These are phyloP conservation scores for Nectriaceae sp. DNA, from an alignment of 2,329 filamentous ascomycete species.

Conservation along the genomic window DNA sequence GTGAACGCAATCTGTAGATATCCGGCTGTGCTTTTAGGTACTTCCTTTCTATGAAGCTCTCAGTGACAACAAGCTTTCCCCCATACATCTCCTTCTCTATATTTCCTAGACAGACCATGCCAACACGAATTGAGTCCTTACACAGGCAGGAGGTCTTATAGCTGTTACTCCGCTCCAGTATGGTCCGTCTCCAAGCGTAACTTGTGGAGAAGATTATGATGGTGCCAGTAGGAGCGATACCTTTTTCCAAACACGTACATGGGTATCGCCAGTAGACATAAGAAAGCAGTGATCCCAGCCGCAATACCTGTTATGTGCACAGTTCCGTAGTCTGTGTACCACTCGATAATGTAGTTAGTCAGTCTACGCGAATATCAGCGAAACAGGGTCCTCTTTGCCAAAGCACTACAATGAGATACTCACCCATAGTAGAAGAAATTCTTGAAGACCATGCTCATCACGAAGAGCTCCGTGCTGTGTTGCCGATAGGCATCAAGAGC, in stretches of 20 bases:
- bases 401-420: not conserved
- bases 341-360: slow-evolving; percentile 4
- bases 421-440: slow-evolving; percentile 8
- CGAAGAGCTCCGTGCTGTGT: slow-evolving; percentile 10
- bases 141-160: too few relatives aligned
- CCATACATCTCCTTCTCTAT: too few relatives aligned
- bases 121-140: too few relatives aligned
- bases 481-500: slow-evolving; percentile 8
- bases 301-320: slow-evolving; percentile 1
- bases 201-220: not conserved
- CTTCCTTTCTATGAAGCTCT: too few relatives aligned
- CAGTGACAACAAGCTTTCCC: too few relatives aligned
- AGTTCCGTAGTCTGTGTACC: slow-evolving; percentile 1
- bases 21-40: too few relatives aligned
- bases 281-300: slow-evolving; percentile 3
- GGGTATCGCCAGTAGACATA: slow-evolving; percentile 1
- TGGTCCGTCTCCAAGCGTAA: slow-evolving; percentile 1
- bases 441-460: slow-evolving; percentile 14
- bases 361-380: not conserved
- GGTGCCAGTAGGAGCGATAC: slow-evolving; percentile 4
- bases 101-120: too few relatives aligned
- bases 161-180: not conserved
- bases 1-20: too few relatives aligned
- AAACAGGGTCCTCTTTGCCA: not conserved
- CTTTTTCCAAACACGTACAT: slow-evolving; percentile 7